Evolutionary conservation across 352 stramenopile species (phyloP), one percentile per base, ranked within the genome.

Genomic region (Achlya hypogyna): DNA sequence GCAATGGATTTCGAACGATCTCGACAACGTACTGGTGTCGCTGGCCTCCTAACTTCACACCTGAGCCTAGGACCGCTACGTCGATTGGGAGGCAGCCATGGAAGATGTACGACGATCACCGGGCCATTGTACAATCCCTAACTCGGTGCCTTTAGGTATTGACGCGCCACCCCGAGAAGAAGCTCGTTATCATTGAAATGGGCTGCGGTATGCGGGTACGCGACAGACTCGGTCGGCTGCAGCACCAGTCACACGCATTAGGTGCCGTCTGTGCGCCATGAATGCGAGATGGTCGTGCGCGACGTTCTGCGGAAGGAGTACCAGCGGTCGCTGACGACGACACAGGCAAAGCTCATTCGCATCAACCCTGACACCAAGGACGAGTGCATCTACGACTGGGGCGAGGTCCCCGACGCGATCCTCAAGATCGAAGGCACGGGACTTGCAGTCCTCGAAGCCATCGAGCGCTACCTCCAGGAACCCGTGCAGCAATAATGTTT

Each of bases 121-220:
- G 35, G n/a, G 6, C n/a, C 20, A 51, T 22, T 42, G 52, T 27
- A 42, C 10, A 60, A 60, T 22, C 51, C 14, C 52, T 32, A 31
- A n/a, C n/a, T n/a, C n/a, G n/a, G 12, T 20, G 32, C 23, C 5
- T 27, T 45, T 63, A 94, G 85, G 87, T 91, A 73, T 72, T 94
- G 16, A 53, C 90, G 35, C 71, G 87, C 8, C 68, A 92, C 54
- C 74, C 81, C 18, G 71, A 69, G 1, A 60, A 88, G 23, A 79
- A 76, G 14, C 71, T 94, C 3, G 83, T 92, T 6, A 81, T 94
- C 23, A 74, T 94, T 22, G 86, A 94, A 60, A 94, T 94, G 27
- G 86, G 86, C 40, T 94, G 86, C 53, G 86, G 86, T 59, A 86
- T 75, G 25, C 73, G 80, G 62, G 82, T 91, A 75, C 51, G 29